Percentiles rank a stretch among this genome's conserved stretches.
phyloP scores from a whole-genome alignment of 192 early-diverging fungal genomes.

The Coemansia sp. region DNA sequence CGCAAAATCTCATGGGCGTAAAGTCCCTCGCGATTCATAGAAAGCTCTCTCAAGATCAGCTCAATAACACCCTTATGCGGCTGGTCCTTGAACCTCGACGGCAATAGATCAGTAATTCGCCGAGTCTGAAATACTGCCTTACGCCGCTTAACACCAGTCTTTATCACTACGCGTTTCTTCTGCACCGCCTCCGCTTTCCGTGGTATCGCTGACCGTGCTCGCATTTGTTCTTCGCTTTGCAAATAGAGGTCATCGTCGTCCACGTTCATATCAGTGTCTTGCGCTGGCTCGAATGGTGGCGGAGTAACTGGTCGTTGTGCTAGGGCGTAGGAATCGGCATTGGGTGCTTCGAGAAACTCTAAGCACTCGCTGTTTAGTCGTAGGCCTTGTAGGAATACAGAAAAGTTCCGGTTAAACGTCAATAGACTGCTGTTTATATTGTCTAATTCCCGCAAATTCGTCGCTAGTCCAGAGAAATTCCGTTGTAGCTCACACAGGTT shows the following conservation, averaged over 20 bases:
- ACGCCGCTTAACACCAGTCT: slow-evolving; percentile 26
- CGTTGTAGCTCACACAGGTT: slow-evolving; percentile 50
- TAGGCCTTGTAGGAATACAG: slow-evolving; percentile 46
- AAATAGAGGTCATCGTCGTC: not conserved
- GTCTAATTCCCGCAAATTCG: slow-evolving; percentile 45
- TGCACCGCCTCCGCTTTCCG: not conserved
- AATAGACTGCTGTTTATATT: slow-evolving; percentile 49
- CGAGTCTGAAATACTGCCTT: slow-evolving; percentile 48
- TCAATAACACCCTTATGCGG: slow-evolving; percentile 49
- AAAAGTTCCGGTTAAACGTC: slow-evolving; percentile 55
- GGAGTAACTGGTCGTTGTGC: slow-evolving; percentile 38
- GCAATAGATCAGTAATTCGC: slow-evolving; percentile 40
- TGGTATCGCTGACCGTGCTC: not conserved
- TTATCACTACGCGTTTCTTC: slow-evolving; percentile 51
- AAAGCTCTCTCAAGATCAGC: slow-evolving; percentile 49
- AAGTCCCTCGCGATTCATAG: slow-evolving; percentile 49
- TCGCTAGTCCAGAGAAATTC: slow-evolving; percentile 34
- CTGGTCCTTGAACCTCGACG: slow-evolving; percentile 42
- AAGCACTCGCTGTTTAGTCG: slow-evolving; percentile 52
- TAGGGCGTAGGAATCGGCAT: slow-evolving; percentile 36
- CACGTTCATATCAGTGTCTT: slow-evolving; percentile 1
- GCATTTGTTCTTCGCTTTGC: slow-evolving; percentile 10
- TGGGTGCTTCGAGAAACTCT: slow-evolving; percentile 47
- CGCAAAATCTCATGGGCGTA: slow-evolving; percentile 49
- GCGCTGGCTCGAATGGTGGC: not conserved